A percentile compares a stretch with the other conserved stretches of the same genome.
These are phyloP conservation scores for Verticillium longisporum DNA, from an alignment of 2,329 filamentous ascomycete species.

Conservation along the genomic window DNA sequence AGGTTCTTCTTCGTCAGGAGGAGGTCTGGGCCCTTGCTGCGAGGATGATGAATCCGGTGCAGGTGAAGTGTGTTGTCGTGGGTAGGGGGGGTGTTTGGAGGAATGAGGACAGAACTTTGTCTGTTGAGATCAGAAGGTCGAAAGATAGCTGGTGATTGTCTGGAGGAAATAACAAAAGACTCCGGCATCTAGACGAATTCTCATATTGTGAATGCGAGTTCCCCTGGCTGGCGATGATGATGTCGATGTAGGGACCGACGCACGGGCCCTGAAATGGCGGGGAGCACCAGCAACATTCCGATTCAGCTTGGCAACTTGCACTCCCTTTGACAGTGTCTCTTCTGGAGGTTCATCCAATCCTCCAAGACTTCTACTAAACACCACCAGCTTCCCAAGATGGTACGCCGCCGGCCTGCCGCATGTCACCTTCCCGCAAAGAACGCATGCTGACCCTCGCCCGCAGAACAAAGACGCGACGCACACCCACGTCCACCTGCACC, in stretches of 20 bases:
- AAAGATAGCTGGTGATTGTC: neutral
- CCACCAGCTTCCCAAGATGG: neutral
- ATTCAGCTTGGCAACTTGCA: neutral
- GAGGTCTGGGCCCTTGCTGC: neutral
- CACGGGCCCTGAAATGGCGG: neutral
- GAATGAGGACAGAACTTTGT: neutral
- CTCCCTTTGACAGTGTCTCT: neutral
- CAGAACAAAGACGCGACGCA: constrained; percentile 69
- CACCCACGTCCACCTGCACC: constrained; percentile 71
- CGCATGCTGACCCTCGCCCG: constrained; percentile 5
- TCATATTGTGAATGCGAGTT: neutral
- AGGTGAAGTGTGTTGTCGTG: constrained; percentile 6
- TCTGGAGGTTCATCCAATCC: neutral
- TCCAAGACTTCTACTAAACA: neutral
- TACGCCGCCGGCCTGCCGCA: neutral
- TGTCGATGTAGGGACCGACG: neutral
- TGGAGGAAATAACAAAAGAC: neutral
- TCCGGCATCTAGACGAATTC: no score
- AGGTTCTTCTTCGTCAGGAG: neutral
- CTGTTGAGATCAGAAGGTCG: neutral
- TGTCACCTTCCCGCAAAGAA: neutral
- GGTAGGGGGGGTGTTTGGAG: constrained; percentile 2
- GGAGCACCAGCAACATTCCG: neutral
- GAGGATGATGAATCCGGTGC: constrained; percentile 6
- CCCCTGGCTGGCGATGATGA: neutral